Evolutionary conservation across 2,329 filamentous ascomycete species (phyloP).

Genomic region (Hymenoscyphus infarciens): DNA sequence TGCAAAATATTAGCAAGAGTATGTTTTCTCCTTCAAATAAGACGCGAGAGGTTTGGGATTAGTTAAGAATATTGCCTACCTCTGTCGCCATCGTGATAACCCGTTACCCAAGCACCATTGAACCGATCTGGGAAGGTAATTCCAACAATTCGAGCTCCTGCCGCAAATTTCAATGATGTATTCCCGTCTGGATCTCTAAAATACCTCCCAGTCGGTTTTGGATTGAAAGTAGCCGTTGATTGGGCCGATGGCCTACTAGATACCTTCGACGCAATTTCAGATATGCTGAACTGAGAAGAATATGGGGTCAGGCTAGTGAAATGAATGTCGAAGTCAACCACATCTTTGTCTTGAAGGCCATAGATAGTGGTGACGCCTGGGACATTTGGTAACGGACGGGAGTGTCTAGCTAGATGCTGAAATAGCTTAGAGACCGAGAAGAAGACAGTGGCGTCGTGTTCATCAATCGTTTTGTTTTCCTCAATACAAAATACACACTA

Average conservation of each 20-base stretch:
- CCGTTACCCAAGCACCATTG: slow-evolving; percentile 30
- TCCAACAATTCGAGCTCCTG: slow-evolving; percentile 32
- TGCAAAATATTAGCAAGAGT: not conserved
- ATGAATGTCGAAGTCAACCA: slow-evolving; percentile 34
- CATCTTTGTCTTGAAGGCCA: slow-evolving; percentile 22
- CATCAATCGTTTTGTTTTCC: slow-evolving; percentile 32
- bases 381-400: slow-evolving; percentile 31
- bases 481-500: slow-evolving; percentile 35
- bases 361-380: slow-evolving; percentile 30
- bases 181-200: slow-evolving; percentile 31
- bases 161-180: slow-evolving; percentile 29
- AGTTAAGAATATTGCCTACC: slow-evolving; percentile 7
- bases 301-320: slow-evolving; percentile 26
- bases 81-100: slow-evolving; percentile 33
- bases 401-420: slow-evolving; percentile 32
- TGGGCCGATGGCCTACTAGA: slow-evolving; percentile 26
- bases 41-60: too few relatives aligned
- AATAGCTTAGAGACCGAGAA: slow-evolving; percentile 32
- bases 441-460: slow-evolving; percentile 36
- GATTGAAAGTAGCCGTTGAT: slow-evolving; percentile 27
- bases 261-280: slow-evolving; percentile 28
- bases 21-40: too few relatives aligned
- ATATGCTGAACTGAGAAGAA: slow-evolving; percentile 22
- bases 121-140: slow-evolving; percentile 32
- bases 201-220: slow-evolving; percentile 22